phyloP scores from a whole-genome alignment of 768 basidiomycete species.

The Mrakia gelida region DNA sequence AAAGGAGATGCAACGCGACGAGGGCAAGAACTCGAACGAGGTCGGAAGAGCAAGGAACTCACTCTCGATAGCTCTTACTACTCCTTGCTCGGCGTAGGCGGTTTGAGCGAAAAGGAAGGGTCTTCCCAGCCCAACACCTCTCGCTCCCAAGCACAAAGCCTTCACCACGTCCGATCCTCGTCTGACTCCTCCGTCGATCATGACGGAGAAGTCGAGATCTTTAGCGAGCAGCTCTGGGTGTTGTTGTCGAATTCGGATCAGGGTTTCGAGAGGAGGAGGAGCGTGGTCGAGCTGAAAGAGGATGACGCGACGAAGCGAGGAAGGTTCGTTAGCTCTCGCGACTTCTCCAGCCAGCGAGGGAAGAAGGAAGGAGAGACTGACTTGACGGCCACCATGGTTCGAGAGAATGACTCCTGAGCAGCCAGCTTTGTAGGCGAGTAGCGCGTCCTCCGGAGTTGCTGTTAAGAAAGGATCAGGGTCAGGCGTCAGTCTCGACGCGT shows the following conservation, averaged over 20 bases:
- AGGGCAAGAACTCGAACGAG: background rate
- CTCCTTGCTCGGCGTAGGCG: constrained; percentile 23
- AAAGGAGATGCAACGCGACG: too few relatives aligned
- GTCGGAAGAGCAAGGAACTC: background rate
- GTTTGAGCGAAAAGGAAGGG: constrained; percentile 66
- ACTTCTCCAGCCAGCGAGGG: background rate
- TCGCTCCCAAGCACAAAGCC: constrained; percentile 42
- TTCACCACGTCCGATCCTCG: constrained; percentile 50
- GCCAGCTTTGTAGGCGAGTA: constrained; percentile 45
- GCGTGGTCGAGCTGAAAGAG: constrained; percentile 1
- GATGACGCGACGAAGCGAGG: background rate
- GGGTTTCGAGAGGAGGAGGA: constrained; percentile 1
- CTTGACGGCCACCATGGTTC: constrained; percentile 41
- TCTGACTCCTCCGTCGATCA: constrained; percentile 51
- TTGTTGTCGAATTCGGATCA: background rate
- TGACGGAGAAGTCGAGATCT: background rate
- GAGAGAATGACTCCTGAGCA: constrained; percentile 48
- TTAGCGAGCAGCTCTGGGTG: background rate
- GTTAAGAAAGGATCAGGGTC: constrained; percentile 48
- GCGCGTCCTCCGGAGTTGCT: constrained; percentile 38
- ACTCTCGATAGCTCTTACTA: constrained; percentile 17
- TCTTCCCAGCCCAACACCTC: constrained; percentile 42
- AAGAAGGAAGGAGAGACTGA: background rate
- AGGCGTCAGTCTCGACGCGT: constrained; percentile 28
- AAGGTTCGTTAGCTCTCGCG: background rate